phyloP scores from a whole-genome alignment of 2,329 filamentous ascomycete species.

The Aspergillus fumigatus region DNA sequence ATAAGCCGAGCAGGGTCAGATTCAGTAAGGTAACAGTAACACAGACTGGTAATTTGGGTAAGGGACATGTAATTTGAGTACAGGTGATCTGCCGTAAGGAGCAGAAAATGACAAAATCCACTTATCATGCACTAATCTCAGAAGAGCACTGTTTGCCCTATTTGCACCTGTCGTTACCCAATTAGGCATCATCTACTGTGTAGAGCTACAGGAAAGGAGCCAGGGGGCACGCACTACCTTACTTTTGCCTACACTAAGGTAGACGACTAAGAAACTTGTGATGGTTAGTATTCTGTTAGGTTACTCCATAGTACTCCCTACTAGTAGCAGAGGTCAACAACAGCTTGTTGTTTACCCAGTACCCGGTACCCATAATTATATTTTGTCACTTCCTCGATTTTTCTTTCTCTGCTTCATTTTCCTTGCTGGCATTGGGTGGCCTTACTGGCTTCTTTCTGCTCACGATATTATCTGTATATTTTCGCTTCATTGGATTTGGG shows the following conservation, averaged over 20 bases:
- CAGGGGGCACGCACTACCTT: conserved; percentile 9
- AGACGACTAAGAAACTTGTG: not conserved
- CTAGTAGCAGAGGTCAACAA: conserved; percentile 2
- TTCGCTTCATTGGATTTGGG: not conserved
- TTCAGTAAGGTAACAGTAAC: not conserved
- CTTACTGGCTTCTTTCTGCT: not conserved
- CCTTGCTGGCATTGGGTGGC: not conserved
- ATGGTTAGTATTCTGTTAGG: not conserved
- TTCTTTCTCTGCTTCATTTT: conserved; percentile 13
- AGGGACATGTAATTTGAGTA: not conserved
- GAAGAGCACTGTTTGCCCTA: conserved; percentile 13
- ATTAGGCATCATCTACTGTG: not conserved
- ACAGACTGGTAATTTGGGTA: not conserved
- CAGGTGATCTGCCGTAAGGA: not conserved
- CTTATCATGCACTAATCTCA: not conserved
- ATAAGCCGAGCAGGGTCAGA: not conserved
- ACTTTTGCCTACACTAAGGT: not conserved
- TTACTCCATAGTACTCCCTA: not conserved
- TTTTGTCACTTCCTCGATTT: conserved; percentile 4
- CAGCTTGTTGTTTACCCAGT: conserved; percentile 12
- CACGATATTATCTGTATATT: not conserved
- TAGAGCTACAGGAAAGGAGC: conserved; percentile 17
- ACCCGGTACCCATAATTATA: conserved; percentile 9
- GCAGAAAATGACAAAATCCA: not conserved
- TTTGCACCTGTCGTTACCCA: conserved; percentile 15